Percentiles rank a stretch among this genome's conserved stretches.
Conservation (phyloP, 768 basidiomycete species). For the Trametes coccinea region DNA sequence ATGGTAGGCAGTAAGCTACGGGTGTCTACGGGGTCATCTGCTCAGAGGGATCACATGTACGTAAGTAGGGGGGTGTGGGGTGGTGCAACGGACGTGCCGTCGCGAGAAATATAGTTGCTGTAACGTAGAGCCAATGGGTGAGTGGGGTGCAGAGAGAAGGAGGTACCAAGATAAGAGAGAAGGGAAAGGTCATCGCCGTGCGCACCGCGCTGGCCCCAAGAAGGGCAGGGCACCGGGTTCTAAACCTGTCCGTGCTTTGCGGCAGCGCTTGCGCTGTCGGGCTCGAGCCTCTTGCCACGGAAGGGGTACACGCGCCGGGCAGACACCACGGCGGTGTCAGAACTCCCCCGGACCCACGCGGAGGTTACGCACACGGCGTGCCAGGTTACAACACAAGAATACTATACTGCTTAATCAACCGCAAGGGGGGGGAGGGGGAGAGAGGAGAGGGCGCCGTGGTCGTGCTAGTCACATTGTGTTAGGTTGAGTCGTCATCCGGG, state of each 20-base stretch:
- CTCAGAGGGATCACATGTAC: neutral
- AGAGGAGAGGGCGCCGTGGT: too few species aligned
- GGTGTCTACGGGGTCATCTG: neutral
- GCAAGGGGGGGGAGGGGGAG: too few species aligned
- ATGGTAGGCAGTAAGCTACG: slow-evolving; percentile 7
- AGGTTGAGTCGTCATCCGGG: too few species aligned
- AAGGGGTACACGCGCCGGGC: slow-evolving; percentile 1
- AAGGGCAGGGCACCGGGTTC: slow-evolving; percentile 1
- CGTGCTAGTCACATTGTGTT: too few species aligned
- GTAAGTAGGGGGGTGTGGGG: neutral
- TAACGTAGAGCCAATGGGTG: neutral
- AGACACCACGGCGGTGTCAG: neutral
- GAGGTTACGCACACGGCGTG: neutral
- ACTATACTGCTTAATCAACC: too few species aligned
- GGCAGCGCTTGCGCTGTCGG: neutral
- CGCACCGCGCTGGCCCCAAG: neutral
- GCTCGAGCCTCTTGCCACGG: slow-evolving; percentile 8
- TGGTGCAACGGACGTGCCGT: neutral
- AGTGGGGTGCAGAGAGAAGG: neutral
- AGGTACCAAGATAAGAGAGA: neutral
- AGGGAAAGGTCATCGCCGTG: neutral
- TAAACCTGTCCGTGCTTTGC: slow-evolving; percentile 6
- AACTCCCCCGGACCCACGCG: neutral
- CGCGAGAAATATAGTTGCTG: neutral
- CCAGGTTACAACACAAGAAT: too few species aligned